These are phyloP conservation scores for Bipolaris victoriae DNA, from an alignment of 2,329 filamentous ascomycete genomes.

Conservation along the genomic window DNA sequence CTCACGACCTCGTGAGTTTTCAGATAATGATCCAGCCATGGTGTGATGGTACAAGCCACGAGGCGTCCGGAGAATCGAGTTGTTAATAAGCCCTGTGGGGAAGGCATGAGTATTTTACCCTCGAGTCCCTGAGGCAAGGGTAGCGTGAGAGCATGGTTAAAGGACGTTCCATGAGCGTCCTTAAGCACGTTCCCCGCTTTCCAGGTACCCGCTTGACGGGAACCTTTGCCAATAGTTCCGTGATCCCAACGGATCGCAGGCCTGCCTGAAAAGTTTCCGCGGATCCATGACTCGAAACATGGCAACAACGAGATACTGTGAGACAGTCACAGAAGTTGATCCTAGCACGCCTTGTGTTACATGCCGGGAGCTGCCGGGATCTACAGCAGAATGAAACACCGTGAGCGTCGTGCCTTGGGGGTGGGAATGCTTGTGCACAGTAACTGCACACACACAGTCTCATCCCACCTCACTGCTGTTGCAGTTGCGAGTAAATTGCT, in stretches of 20 bases:
- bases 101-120: constrained; percentile 12
- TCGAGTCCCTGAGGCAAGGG: constrained; percentile 5
- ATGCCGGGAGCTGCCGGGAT: constrained; percentile 7
- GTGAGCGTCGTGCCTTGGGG: background rate
- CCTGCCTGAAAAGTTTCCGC: constrained; percentile 11
- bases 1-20: constrained; percentile 33
- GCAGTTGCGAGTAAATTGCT: background rate
- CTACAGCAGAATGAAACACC: background rate
- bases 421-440: background rate
- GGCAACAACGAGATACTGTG: constrained; percentile 1
- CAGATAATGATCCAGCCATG: constrained; percentile 11
- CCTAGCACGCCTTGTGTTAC: constrained; percentile 6
- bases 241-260: constrained; percentile 4
- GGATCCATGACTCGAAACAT: constrained; percentile 11
- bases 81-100: constrained; percentile 1
- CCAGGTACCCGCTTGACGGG: constrained; percentile 7
- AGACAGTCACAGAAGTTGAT: constrained; percentile 7
- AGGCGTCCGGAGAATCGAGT: constrained; percentile 3
- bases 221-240: constrained; percentile 6
- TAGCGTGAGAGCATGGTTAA: constrained; percentile 6
- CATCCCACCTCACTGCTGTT: no score
- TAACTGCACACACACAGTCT: background rate
- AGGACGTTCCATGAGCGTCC: constrained; percentile 4
- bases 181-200: constrained; percentile 14
- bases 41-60: constrained; percentile 5